Evolutionary conservation across 768 basidiomycete genomes (phyloP), one percentile per base, ranked within the genome.

Genomic region (Kwoniella shandongensis): DNA sequence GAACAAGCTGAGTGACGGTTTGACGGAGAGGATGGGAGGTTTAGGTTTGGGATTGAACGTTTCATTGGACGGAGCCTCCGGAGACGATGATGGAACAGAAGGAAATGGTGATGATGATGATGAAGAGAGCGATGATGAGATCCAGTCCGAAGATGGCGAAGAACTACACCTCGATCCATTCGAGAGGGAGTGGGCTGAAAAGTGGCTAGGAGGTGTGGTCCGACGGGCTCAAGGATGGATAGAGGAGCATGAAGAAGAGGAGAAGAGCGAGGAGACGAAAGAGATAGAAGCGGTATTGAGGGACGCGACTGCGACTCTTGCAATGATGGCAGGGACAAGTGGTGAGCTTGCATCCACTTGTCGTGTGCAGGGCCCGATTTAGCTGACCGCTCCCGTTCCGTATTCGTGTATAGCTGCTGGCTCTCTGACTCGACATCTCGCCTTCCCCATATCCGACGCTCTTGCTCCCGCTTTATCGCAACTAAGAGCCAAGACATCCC

Each of bases 131-230:
- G 60, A 57, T 1, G 44, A 40, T 1, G 51, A 59, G 3, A 49
- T 32, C n/a, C n/a, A n/a, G n/a, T n/a, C n/a, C 1, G 45, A 50
- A 4, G 54, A 50, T 4, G 67, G 57, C 10, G 54, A 44, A 7
- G 27, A 44, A 36, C 38, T 52, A 13, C 65, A 69, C 54, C 56
- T 73, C 13, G 73, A 75, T 40, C 66, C 66, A 8, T 76, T 76
- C 36, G 75, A 76, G 49, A 29, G 73, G 22, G 70, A 73, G 10
- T 76, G 75, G 75, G 59, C 73, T 8, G 72, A 74, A 46, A 69
- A 69, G 53, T 76, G 75, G 75, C 58, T 76, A 17, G 59, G 63
- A 30, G 70, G 72, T 1, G 46, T 76, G 0, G 61, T 76, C 2
- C 41, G 72, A 15, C 55, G 75, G 10, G 58, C 70, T 17, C 72